phyloP scores from a whole-genome alignment of 176 grass and related monocot genomes.

The Musa troglodytarum region DNA sequence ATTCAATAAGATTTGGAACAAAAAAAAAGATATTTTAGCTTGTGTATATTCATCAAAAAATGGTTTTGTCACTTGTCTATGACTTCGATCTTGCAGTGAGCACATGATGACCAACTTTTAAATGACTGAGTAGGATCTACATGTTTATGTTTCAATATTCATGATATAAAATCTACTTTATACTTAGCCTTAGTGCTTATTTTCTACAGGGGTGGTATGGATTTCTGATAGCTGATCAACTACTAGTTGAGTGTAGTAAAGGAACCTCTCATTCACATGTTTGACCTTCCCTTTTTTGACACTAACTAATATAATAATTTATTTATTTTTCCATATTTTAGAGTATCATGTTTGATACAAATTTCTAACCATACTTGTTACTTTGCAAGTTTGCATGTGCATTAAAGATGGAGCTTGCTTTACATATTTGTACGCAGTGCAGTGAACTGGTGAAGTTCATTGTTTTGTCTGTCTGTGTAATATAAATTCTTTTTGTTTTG shows the following conservation, averaged over 20 bases:
- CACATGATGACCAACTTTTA: not conserved
- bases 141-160: not conserved
- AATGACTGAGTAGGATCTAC: not conserved
- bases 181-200: not conserved
- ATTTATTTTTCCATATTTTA: too few relatives aligned
- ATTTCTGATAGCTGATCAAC: not conserved
- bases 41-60: not conserved
- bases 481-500: not conserved
- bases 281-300: too few relatives aligned
- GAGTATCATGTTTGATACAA: too few relatives aligned
- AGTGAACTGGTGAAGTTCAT: not conserved
- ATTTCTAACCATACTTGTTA: too few relatives aligned
- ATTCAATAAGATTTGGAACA: not conserved
- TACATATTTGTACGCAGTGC: not conserved
- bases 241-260: not conserved
- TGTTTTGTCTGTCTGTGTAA: not conserved
- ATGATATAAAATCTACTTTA: not conserved
- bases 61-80: not conserved
- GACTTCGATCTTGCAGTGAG: not conserved
- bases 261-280: not conserved
- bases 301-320: too few relatives aligned
- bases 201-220: not conserved
- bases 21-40: not conserved
- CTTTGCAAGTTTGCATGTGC: too few relatives aligned
- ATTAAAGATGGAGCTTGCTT: not conserved